A percentile compares a stretch with the other conserved stretches of the same genome.
Evolutionary conservation across 495 filamentous ascomycete species (phyloP).

Genomic region (Penicillium silybi): DNA sequence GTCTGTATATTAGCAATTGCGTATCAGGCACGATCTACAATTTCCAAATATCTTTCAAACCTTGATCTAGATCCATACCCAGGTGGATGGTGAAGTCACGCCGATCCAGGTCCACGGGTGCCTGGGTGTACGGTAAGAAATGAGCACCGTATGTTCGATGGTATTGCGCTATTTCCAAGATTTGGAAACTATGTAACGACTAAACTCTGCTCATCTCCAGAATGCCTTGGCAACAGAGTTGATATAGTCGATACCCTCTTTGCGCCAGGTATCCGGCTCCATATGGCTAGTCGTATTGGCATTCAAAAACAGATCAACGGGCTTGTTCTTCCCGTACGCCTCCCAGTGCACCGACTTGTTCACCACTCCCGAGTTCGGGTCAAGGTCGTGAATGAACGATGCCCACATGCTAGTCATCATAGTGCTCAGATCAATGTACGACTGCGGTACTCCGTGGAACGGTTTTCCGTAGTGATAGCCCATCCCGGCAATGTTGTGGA

Average conservation of each 20-base stretch:
- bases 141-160: too few species aligned
- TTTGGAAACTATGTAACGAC: background rate
- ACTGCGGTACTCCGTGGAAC: conserved; percentile 43
- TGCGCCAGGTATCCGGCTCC: conserved; percentile 48
- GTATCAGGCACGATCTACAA: background rate
- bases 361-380: conserved; percentile 43
- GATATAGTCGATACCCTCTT: conserved; percentile 39
- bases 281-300: conserved; percentile 46
- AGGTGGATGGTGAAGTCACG: too few species aligned
- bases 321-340: conserved; percentile 33
- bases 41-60: background rate
- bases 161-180: background rate
- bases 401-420: conserved; percentile 55
- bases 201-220: conserved; percentile 15
- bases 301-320: conserved; percentile 46
- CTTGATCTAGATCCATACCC: too few species aligned
- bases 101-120: too few species aligned
- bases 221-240: conserved; percentile 24
- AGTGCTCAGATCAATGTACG: conserved; percentile 42
- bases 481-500: conserved; percentile 51
- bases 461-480: conserved; percentile 49
- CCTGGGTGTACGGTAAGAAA: too few species aligned
- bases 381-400: conserved; percentile 47
- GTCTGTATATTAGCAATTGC: background rate
- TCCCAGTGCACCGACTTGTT: conserved; percentile 40